Percentiles rank a stretch among this genome's conserved stretches.
Conservation (phyloP, 176 grass and related monocot species). For the Bonia amplexicaulis region DNA sequence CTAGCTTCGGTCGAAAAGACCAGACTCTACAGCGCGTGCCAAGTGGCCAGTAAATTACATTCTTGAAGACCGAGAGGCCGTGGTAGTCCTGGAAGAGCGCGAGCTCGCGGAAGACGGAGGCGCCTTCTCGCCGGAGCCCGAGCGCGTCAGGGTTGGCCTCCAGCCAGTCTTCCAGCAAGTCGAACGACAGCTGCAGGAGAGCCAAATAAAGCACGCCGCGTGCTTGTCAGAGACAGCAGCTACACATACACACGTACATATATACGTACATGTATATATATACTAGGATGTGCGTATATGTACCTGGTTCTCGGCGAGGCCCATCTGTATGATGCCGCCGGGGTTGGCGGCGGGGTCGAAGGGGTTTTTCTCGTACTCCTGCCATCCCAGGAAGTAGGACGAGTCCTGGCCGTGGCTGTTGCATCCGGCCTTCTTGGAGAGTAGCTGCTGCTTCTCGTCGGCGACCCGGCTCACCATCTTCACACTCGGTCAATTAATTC, state of each 20-base stretch:
- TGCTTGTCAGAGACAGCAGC: not conserved
- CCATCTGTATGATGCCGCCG: constrained; percentile 93
- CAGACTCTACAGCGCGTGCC: not conserved
- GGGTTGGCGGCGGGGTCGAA: constrained; percentile 59
- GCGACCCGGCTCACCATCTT: constrained; percentile 39
- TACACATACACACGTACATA: not conserved
- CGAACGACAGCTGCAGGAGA: constrained; percentile 67
- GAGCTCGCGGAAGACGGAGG: constrained; percentile 79
- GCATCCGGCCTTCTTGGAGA: constrained; percentile 75
- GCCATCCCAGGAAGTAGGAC: constrained; percentile 87
- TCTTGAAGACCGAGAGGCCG: constrained; percentile 84
- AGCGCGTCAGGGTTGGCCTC: constrained; percentile 61
- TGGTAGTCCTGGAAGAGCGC: constrained; percentile 99
- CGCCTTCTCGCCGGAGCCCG: constrained; percentile 46
- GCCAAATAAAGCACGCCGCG: not conserved
- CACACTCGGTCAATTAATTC: not conserved
- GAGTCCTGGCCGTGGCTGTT: constrained; percentile 87
- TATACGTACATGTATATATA: too few relatives aligned
- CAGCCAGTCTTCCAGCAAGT: constrained; percentile 83
- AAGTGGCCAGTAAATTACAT: constrained; percentile 35
- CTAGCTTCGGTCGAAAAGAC: too few relatives aligned
- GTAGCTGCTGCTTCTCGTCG: constrained; percentile 35
- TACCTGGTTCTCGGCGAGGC: constrained; percentile 92
- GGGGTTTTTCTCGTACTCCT: constrained; percentile 89
- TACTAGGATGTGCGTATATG: not conserved